These are phyloP conservation scores for Dictyostelium firmibasis DNA, from an alignment of 78 protist species.

Conservation along the genomic window DNA sequence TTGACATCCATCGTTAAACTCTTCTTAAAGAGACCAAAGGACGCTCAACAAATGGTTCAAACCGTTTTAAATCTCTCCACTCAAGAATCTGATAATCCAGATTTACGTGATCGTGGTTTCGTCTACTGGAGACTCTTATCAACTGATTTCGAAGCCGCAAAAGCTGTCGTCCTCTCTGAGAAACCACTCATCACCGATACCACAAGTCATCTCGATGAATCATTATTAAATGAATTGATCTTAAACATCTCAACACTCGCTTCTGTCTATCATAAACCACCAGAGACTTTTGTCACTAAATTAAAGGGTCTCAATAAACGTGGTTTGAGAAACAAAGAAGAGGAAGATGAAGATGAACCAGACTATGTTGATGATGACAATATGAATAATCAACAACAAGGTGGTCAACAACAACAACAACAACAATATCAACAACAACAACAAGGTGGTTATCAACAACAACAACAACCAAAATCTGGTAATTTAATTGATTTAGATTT, in stretches of 20 bases:
- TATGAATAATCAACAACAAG: neutral
- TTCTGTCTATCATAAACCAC: conserved; percentile 97
- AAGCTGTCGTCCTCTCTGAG: conserved; percentile 92
- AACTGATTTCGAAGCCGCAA: conserved; percentile 97
- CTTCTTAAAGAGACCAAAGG: conserved; percentile 96
- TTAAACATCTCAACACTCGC: conserved; percentile 93
- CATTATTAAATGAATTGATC: conserved; percentile 93
- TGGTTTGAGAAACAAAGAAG: conserved; percentile 44
- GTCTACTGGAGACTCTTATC: conserved; percentile 99
- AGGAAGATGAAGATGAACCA: conserved; percentile 76
- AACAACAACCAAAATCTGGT: conserved; percentile 50
- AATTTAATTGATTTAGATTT: conserved; percentile 60
- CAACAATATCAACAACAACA: conserved; percentile 17
- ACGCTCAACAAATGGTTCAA: conserved; percentile 95
- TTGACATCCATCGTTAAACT: conserved; percentile 99
- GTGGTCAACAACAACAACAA: neutral
- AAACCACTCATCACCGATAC: conserved; percentile 96
- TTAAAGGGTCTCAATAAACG: conserved; percentile 48
- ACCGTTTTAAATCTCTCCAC: conserved; percentile 94
- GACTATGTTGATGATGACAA: conserved; percentile 77
- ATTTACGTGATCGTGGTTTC: conserved; percentile 99
- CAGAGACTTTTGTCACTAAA: conserved; percentile 87
- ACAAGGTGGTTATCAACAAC: too few relatives aligned
- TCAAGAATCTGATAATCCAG: conserved; percentile 97
- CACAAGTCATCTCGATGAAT: conserved; percentile 85